A percentile compares a stretch with the other conserved stretches of the same genome.
phyloP scores from a whole-genome alignment of 2,329 filamentous ascomycete species.

The Pestalotiopsis sp. region DNA sequence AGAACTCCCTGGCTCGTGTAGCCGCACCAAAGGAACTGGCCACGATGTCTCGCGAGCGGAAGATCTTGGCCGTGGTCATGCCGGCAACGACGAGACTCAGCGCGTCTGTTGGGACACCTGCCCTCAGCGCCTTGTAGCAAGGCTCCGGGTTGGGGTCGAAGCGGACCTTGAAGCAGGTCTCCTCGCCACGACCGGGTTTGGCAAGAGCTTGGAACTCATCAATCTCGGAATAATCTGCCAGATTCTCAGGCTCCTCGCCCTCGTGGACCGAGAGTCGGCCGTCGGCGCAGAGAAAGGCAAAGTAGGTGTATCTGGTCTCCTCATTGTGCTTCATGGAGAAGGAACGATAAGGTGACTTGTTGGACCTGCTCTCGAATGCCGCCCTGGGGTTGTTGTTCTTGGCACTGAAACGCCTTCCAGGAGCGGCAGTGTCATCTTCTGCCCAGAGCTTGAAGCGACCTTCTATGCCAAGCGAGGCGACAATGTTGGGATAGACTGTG shows the following conservation, averaged over 20 bases:
- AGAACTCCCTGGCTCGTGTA: slow-evolving; percentile 73
- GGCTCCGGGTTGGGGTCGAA: slow-evolving; percentile 88
- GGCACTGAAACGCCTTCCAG: slow-evolving; percentile 78
- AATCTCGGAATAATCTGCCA: slow-evolving; percentile 73
- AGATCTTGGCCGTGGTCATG: slow-evolving; percentile 81
- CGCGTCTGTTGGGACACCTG: slow-evolving; percentile 78
- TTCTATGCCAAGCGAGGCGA: slow-evolving; percentile 87
- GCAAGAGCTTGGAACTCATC: slow-evolving; percentile 76
- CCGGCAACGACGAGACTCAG: slow-evolving; percentile 82
- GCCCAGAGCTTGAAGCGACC: slow-evolving; percentile 91
- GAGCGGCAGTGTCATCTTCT: slow-evolving; percentile 80
- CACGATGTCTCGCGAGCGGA: slow-evolving; percentile 67
- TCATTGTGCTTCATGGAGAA: slow-evolving; percentile 84
- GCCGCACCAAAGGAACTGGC: slow-evolving; percentile 51
- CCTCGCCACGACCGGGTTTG: slow-evolving; percentile 75
- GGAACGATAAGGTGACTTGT: slow-evolving; percentile 70
- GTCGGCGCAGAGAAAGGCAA: slow-evolving; percentile 82
- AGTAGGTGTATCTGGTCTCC: slow-evolving; percentile 76
- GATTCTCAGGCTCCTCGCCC: slow-evolving; percentile 79
- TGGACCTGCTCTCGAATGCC: slow-evolving; percentile 57
- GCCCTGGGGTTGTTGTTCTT: slow-evolving; percentile 47
- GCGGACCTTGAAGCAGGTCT: slow-evolving; percentile 80
- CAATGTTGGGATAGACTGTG: slow-evolving; percentile 79
- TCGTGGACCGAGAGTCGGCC: slow-evolving; percentile 80
- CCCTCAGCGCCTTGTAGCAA: slow-evolving; percentile 73